Base-by-base conservation (phyloP, 2,329 filamentous ascomycete species). In the Aspergillus sp. region DNA sequence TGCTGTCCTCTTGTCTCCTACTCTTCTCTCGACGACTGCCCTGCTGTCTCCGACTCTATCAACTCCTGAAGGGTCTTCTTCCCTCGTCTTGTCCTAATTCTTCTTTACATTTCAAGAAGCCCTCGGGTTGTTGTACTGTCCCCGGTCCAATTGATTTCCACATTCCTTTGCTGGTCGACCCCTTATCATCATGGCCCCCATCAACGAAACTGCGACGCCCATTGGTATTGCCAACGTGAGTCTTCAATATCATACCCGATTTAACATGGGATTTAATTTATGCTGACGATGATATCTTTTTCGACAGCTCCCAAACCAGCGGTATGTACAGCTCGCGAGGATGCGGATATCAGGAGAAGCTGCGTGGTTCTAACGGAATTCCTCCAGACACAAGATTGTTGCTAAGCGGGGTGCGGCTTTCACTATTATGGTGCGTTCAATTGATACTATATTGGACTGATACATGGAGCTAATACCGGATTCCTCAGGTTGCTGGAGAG, bases 351-450 rank as follows among this genome's bases (percentile, higher is more conserved):
- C 8, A 27, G 41, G 31, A 48, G 41, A 47, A 48, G 37, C 35
- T n/a, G 37, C 52, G 31, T 39, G 17, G 45, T 52, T 47, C 58
- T 56, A 53, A 37, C 61, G 31, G 49, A 53, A 54, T 46, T 64
- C 56, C 35, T 40, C 63, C 68, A 86, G 84, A 71, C 86, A 88
- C 82, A 88, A 88, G 80, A 89, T 89, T 73, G 86, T 89, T 70
- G 86, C 86, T 62, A 88, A 87, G 80, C 89, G 96, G 81, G 95
- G 95, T 81, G 96, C 95, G 73, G 90, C 93, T 74, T 99, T 99
- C 81, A 99, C 95, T 66, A 97, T 99, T 74, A 99, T 99, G 95
- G 95, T 97, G 82, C 63, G 83, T 66, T 51, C 50, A 43, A 31
- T 53, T 21, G 25, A 46, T 46, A 31, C 19, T 27, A n/a, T 21